Evolutionary conservation across 2,329 filamentous ascomycete species (phyloP), one percentile per base, ranked within the genome.

Genomic region (Leptographium lundbergii): DNA sequence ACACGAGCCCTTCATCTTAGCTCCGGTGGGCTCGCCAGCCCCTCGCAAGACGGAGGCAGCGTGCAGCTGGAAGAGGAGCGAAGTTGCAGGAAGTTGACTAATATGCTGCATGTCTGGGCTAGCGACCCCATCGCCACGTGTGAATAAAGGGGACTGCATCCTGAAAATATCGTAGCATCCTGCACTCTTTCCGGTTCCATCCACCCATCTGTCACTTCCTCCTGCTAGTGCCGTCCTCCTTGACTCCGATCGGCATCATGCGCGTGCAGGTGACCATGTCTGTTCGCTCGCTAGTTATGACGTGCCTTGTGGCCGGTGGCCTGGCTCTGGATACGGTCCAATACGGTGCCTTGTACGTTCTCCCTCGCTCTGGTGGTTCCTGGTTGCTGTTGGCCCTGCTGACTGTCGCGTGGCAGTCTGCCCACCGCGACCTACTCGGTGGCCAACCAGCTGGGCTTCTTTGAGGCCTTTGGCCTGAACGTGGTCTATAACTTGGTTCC

Each of bases 401-500:
- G 42, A 45, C 19, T 7, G 22, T 17, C 45, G 9, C 48, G 11
- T 27, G 22, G 5, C 54, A 92, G 96, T 67, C 91, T 96, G 72
- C 91, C 92, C 9, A 77, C 91, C 68, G 89, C 88, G 10, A 79
- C 85, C 64, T 91, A 91, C 45, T 87, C 96, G 67, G 85, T 90
- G 69, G 91, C 96, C 72, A 76, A 90, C 0, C 75, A 97, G 25
- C 91, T 90, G 17, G 96, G 95, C 72, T 96, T 87, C 69, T 70
- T 97, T 59, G 81, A 81, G 65, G 89, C 89, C 70, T 82, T 88
- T 68, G 79, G 81, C 3, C 84, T 83, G 66, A 86, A 83, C 67
- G 80, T 88, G 61, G 87, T 96, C 4, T 94, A 92, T 5, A 86
- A 97, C 55, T 76, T 97, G 13, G 86, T 84, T 14, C 88, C 92